Conservation (phyloP, 169 alveolate genomes). For the Cryptosporidium xiaoi region DNA sequence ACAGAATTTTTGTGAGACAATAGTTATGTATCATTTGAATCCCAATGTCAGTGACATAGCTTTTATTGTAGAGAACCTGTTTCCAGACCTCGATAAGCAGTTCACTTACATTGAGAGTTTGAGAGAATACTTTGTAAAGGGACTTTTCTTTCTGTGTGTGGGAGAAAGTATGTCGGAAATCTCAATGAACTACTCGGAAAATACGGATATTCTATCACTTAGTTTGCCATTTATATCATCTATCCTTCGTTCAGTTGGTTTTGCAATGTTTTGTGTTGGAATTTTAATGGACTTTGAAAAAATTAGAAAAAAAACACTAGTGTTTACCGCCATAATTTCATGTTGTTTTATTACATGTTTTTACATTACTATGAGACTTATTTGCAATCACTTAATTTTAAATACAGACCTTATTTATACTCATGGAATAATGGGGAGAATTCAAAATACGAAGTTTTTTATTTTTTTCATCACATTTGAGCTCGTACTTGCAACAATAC, state of each 20-base stretch:
- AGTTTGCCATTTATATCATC: constrained; percentile 37
- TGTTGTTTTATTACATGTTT: neutral
- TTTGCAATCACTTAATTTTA: neutral
- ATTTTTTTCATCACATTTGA: constrained; percentile 16
- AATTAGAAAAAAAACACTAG: neutral
- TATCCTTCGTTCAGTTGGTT: constrained; percentile 31
- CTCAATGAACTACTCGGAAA: constrained; percentile 14
- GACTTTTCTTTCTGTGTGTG: constrained; percentile 10
- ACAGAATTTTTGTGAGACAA: constrained; percentile 55
- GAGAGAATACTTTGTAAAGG: constrained; percentile 6
- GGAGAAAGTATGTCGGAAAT: constrained; percentile 58
- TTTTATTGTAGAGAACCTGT: constrained; percentile 19
- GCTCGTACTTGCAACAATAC: constrained; percentile 6
- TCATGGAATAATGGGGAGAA: neutral
- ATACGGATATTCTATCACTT: neutral
- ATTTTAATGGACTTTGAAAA: constrained; percentile 19
- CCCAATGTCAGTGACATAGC: neutral
- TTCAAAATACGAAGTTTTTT: neutral
- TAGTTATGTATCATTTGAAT: neutral
- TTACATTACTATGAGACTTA: neutral
- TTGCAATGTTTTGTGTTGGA: neutral
- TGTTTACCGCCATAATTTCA: constrained; percentile 1
- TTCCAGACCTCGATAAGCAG: constrained; percentile 49
- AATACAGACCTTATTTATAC: neutral
- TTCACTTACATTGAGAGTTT: constrained; percentile 4